Evolutionary conservation across 2,329 filamentous ascomycete species (phyloP).

Genomic region (Pseudopyricularia cyperi): DNA sequence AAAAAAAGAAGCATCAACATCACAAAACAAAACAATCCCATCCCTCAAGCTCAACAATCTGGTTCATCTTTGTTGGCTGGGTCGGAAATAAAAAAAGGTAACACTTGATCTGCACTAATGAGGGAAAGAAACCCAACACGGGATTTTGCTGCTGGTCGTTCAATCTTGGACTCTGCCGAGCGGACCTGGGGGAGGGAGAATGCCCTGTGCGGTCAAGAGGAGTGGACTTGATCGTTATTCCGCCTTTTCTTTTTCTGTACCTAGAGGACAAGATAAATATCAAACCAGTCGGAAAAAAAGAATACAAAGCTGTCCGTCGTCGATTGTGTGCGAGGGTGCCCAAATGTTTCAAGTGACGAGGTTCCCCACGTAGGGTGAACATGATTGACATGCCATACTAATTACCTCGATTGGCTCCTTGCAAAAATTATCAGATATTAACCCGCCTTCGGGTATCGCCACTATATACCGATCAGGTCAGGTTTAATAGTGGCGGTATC

Average conservation of each 20-base stretch:
- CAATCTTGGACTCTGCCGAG: constrained; percentile 6
- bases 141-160: constrained; percentile 17
- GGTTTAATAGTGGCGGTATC: too few relatives aligned
- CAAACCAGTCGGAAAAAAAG: background rate
- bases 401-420: too few relatives aligned
- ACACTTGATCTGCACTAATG: constrained; percentile 71
- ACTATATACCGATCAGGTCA: too few relatives aligned
- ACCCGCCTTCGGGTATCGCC: too few relatives aligned
- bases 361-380: too few relatives aligned
- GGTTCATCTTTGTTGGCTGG: background rate
- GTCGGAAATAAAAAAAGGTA: constrained; percentile 20
- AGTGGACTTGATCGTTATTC: constrained; percentile 84
- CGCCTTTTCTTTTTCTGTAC: constrained; percentile 20
- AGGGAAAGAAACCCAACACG: constrained; percentile 94
- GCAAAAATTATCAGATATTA: too few relatives aligned
- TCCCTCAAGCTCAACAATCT: constrained; percentile 4
- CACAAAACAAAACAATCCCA: background rate
- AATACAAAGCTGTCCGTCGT: background rate
- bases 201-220: constrained; percentile 87
- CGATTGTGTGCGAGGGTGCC: background rate
- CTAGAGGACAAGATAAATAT: background rate
- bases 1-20: constrained; percentile 5
- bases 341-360: too few relatives aligned
- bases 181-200: constrained; percentile 61
- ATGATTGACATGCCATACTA: too few relatives aligned